Evolutionary conservation across 2,329 filamentous ascomycete genomes (phyloP), one percentile per base, ranked within the genome.

Genomic region (Sporothrix protearum): DNA sequence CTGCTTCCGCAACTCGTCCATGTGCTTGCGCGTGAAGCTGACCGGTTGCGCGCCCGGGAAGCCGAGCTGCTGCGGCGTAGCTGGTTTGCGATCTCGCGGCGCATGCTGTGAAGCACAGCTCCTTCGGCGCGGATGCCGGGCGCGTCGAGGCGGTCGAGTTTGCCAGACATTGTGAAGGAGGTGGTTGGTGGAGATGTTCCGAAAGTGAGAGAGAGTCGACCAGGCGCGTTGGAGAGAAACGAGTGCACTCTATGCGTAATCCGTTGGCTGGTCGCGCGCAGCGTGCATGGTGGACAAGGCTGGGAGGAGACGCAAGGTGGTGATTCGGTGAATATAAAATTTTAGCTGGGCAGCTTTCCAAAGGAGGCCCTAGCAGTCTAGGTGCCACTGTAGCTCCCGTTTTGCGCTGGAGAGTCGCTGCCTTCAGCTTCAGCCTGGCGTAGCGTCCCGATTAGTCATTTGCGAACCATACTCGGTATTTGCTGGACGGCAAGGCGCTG

Each of bases 31-130:
- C 70, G 92, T 86, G 79, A 99, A 99, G 78, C 93, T 97, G 75
- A 99, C 94, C 16, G 96, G 96, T 80, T 99, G 96, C 68, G 96
- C 95, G 77, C 89, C 96, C 0, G 96, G 94, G 76, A 99, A 99
- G 75, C 82, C 85, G 30, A 83, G 82, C 75, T 88, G 89, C 69
- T 85, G 85, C 94, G 88, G 22, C 87, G 85, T n/a, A 99, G 87
- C 59, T 97, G 85, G 6, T 85, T 78, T 33, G 92, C 91, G 72
- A 97, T 92, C 78, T 93, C 91, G 73, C 84, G 83, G 73, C 91
- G 91, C 80, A 97, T 75, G 25, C 36, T 72, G 39, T 75, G 71
- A 51, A 91, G 85, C 14, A 92, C 83, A 0, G 87, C 81, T n/a
- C 84, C 84, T 25, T 88, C 84, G 68, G 89, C 88, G 79, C 88